Base-by-base conservation (phyloP, 345 rosid genomes). In the Eucalyptus globulus region DNA sequence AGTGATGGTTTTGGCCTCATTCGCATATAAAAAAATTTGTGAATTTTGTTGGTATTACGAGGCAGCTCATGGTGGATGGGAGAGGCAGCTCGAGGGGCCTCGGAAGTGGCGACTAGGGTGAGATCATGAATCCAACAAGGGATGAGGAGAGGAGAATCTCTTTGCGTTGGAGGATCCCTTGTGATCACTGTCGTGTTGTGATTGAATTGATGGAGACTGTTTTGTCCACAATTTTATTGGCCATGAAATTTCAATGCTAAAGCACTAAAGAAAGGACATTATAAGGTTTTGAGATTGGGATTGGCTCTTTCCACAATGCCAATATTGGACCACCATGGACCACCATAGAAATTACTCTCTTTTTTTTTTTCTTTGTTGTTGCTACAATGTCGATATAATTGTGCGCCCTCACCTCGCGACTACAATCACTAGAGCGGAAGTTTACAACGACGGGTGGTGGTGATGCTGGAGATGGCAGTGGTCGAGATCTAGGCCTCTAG, bases 341-440 rank as follows among this genome's bases (percentile, higher is more conserved):
- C 14, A 2, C 27, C 81, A 19, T 19, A 72, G 8, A 37, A 72
- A 10, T 69, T 72, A 37, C 80, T 34, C 6, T 8, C n/a, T 8
- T 31, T 0, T 7, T 1, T 16, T 19, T 19, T 8, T 8, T n/a
- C 8, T 5, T 17, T 34, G 19, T 4, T 31, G 22, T 5, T 9
- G 11, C 2, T 53, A 1, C 58, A 53, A 53, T 40, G 81, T 72
- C 45, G 2, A 37, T 4, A 22, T 4, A 5, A 13, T 37, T 34
- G 14, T 14, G 2, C 2, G 1, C 24, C 24, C 11, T 40, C 8
- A 19, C 13, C 44, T 37, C 6, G 5, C 81, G 6, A 19, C 13
- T 37, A 10, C 19, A 34, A 37, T 19, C 7, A 9, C 8, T 72
- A 22, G 40, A 9, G 7, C 2, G 2, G 45, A 37, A 11, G 26